phyloP scores from a whole-genome alignment of 208 protist genomes.

The Jaenimonas drosophilae region DNA sequence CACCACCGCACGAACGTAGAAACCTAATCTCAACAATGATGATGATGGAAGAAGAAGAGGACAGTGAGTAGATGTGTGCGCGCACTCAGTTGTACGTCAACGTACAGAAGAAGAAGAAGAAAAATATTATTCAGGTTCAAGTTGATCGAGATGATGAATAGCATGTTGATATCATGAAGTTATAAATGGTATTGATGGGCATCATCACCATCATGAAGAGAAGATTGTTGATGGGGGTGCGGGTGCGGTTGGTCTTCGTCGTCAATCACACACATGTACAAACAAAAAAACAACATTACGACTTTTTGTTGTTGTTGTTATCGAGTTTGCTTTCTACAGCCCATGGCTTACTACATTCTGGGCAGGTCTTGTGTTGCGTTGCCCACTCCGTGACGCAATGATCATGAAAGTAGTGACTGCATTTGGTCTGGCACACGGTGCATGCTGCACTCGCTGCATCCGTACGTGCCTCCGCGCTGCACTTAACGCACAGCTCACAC shows the following conservation, averaged over 20 bases:
- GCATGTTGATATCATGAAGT: too few relatives aligned
- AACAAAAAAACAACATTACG: conserved; percentile 1
- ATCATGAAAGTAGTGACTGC: conserved; percentile 34
- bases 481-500: conserved; percentile 13
- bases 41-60: too few relatives aligned
- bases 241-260: too few relatives aligned
- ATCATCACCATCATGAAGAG: too few relatives aligned
- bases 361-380: conserved; percentile 10
- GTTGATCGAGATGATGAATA: too few relatives aligned
- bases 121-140: conserved; percentile 3
- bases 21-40: too few relatives aligned
- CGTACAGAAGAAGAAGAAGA: conserved; percentile 3
- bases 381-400: conserved; percentile 39
- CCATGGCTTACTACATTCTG: conserved; percentile 12
- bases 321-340: conserved; percentile 1
- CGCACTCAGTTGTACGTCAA: conserved; percentile 5
- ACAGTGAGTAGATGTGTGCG: too few relatives aligned
- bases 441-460: too few relatives aligned
- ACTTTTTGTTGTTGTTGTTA: background rate
- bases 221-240: too few relatives aligned
- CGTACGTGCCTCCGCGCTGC: too few relatives aligned
- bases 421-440: conserved; percentile 19
- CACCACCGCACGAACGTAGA: too few relatives aligned
- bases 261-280: background rate
- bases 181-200: too few relatives aligned